phyloP scores from a whole-genome alignment of 768 basidiomycete species.

The Tricholoma sp. region DNA sequence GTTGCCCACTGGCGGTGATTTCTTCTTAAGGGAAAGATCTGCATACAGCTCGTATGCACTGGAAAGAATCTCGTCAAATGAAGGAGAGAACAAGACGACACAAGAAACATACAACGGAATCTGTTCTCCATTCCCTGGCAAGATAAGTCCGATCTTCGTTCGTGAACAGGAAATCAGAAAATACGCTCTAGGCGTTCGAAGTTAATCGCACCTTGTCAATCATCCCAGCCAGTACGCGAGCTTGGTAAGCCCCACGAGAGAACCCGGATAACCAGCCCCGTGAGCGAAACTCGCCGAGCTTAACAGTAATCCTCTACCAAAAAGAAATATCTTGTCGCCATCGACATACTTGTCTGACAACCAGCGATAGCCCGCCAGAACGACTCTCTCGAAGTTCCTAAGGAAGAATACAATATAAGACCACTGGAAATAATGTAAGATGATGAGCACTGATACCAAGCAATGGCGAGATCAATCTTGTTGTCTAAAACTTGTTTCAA shows the following conservation, averaged over 20 bases:
- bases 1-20: neutral
- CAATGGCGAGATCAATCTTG: slow-evolving; percentile 12
- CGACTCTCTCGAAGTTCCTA: slow-evolving; percentile 31
- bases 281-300: neutral
- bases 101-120: no score
- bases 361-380: slow-evolving; percentile 36
- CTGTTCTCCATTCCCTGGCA: neutral
- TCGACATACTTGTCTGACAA: slow-evolving; percentile 32
- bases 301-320: slow-evolving; percentile 19
- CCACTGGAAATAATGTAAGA: neutral
- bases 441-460: slow-evolving; percentile 8
- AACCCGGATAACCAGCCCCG: slow-evolving; percentile 23
- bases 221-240: slow-evolving; percentile 40
- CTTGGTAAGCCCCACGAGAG: no score
- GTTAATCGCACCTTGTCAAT: slow-evolving; percentile 27
- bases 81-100: neutral
- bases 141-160: neutral
- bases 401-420: neutral
- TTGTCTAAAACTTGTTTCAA: slow-evolving; percentile 6
- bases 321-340: slow-evolving; percentile 34
- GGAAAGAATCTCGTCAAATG: neutral
- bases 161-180: neutral
- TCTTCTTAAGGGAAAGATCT: slow-evolving; percentile 4
- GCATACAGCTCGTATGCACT: slow-evolving; percentile 38
- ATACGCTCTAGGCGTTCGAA: neutral